Evolutionary conservation across 345 rosid species (phyloP).

Genomic region (Boechera stricta): DNA sequence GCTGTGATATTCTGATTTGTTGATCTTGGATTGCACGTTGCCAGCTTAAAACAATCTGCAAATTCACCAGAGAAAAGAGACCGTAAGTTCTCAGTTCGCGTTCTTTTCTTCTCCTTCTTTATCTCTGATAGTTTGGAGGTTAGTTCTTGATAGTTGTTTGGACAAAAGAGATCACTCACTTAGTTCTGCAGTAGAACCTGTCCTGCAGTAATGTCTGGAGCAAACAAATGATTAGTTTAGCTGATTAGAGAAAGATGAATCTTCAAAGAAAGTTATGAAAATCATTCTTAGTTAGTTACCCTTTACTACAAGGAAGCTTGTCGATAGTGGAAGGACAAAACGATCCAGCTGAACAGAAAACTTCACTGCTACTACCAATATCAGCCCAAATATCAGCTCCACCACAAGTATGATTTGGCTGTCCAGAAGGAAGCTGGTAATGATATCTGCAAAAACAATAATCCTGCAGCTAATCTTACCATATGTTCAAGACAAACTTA

Average conservation of each 20-base stretch:
- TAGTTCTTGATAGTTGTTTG: neutral
- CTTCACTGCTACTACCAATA: slow-evolving; percentile 69
- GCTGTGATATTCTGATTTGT: slow-evolving; percentile 90
- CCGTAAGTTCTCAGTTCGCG: neutral
- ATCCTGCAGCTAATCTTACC: slow-evolving; percentile 58
- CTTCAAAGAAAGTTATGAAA: slow-evolving; percentile 35
- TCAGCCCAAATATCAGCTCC: slow-evolving; percentile 98
- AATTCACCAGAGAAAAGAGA: slow-evolving; percentile 34
- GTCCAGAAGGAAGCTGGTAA: slow-evolving; percentile 85
- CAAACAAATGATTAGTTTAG: slow-evolving; percentile 38
- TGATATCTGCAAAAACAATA: slow-evolving; percentile 67
- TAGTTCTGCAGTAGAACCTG: slow-evolving; percentile 74
- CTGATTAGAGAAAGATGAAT: slow-evolving; percentile 15
- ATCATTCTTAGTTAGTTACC: slow-evolving; percentile 65
- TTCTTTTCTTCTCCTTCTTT: neutral
- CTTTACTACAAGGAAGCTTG: slow-evolving; percentile 78
- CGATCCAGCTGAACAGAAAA: slow-evolving; percentile 92
- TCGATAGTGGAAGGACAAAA: slow-evolving; percentile 83
- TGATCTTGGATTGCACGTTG: slow-evolving; percentile 75
- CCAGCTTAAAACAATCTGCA: slow-evolving; percentile 86
- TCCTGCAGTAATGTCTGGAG: slow-evolving; percentile 87
- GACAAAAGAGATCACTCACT: slow-evolving; percentile 49
- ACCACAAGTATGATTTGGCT: slow-evolving; percentile 82
- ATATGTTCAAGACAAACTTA: slow-evolving; percentile 33
- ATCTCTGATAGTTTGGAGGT: neutral